Evolutionary conservation across 306 rosid species (phyloP).

Genomic region (Rosa persica): DNA sequence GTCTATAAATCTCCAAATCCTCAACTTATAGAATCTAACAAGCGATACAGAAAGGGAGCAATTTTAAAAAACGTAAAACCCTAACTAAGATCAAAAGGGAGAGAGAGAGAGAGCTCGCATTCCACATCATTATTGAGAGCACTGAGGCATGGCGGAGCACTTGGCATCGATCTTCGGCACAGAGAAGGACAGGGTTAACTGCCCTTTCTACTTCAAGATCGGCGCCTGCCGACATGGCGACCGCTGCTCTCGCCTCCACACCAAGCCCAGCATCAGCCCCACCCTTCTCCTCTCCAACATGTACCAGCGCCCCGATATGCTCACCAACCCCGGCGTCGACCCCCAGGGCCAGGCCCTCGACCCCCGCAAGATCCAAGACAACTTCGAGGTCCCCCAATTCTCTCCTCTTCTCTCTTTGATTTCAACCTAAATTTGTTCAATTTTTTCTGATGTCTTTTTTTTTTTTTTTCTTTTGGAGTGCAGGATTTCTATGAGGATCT

Average conservation of each 20-base stretch:
- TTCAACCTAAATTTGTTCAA: neutral
- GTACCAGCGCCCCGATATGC: constrained; percentile 93
- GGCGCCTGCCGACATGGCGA: constrained; percentile 99
- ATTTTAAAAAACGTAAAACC: neutral
- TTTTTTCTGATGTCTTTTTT: neutral
- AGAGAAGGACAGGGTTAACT: constrained; percentile 94
- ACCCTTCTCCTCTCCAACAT: constrained; percentile 92
- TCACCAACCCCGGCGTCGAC: constrained; percentile 53
- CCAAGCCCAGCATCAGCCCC: constrained; percentile 94
- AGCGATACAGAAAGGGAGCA: too few species aligned
- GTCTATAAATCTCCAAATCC: rapidly evolving
- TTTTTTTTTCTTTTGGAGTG: neutral
- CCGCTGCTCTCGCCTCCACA: constrained; percentile 95
- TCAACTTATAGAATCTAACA: rapidly evolving
- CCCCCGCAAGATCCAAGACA: constrained; percentile 88
- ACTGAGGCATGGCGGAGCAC: constrained; percentile 84
- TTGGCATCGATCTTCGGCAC: constrained; percentile 98
- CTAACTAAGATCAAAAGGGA: constrained; percentile 11
- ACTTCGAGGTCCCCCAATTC: constrained; percentile 52
- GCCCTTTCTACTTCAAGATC: constrained; percentile 99
- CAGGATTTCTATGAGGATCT: constrained; percentile 96
- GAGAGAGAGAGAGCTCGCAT: neutral
- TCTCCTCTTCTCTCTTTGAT: neutral
- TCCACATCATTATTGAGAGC: neutral
- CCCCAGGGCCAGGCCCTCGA: constrained; percentile 76